Evolutionary conservation across 495 filamentous ascomycete genomes (phyloP), one percentile per base, ranked within the genome.

Genomic region (Polyplosphaeria fusca): DNA sequence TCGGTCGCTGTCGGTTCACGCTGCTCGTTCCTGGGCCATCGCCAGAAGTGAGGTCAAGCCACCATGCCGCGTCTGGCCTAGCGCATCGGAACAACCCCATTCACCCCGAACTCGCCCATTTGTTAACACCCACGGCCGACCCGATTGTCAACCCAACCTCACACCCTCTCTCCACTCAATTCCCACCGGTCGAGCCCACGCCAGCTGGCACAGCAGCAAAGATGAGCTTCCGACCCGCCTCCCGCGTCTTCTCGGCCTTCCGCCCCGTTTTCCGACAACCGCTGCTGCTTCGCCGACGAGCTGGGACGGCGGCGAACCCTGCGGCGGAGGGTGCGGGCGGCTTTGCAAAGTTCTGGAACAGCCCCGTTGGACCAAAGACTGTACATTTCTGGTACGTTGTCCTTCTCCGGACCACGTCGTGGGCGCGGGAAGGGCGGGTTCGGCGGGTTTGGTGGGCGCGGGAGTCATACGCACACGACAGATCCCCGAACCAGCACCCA

Each of bases 341-440:
- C 66, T 77, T 87, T 69, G 79, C 82, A 76, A 82, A 81, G 69
- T 76, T 92, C 71, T 94, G 87, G 87, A 86, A 89, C 72, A 90
- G 88, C 73, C 86, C 87, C 16, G 74, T 95, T 51, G 91, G 91
- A 24, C 68, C 94, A 28, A 95, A 95, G 84, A 98, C 93, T 52
- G 91, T 98, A 68, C 93, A 98, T 73, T 98, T 98, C 77, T 98
- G 93, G 86, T 95, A 74, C 60, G 82, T 26, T 23, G 43, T 22
- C 18, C 18, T 27, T 4, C 43, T 42, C 20, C 9, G 9, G 9
- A 46, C 9, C 22, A 7, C 9, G 39, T 20, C 39, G 16, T 20
- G 19, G 30, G n/a, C n/a, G n/a, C n/a, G n/a, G n/a, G n/a, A n/a
- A n/a, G n/a, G n/a, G n/a, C n/a, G n/a, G n/a, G n/a, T n/a, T n/a